Conservation (phyloP, 2,329 filamentous ascomycete genomes). For the Myriosclerotinia curreyana region DNA sequence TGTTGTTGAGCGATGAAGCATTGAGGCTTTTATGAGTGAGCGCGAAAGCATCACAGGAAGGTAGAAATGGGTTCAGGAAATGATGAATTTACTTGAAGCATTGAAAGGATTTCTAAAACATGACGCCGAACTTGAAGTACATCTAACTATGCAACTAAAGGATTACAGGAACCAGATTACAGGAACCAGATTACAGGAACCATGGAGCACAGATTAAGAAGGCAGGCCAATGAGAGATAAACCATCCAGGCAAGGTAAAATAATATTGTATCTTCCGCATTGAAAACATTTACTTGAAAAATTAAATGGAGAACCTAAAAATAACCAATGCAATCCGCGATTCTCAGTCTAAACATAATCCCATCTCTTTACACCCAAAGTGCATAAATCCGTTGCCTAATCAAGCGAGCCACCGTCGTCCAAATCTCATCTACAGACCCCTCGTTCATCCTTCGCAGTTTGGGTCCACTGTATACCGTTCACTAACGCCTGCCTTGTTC, state of each 20-base stretch:
- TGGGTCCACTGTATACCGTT: neutral
- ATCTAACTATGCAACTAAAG: no score
- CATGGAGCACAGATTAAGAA: no score
- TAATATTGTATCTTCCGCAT: neutral
- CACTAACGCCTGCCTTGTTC: slow-evolving; percentile 3
- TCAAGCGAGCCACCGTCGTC: neutral
- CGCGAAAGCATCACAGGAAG: no score
- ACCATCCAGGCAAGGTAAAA: neutral
- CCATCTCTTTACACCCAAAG: neutral
- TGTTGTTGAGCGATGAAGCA: no score
- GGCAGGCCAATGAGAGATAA: neutral
- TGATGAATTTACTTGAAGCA: no score
- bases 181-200: no score
- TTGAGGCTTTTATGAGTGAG: no score
- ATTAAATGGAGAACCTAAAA: neutral
- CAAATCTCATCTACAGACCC: slow-evolving; percentile 5
- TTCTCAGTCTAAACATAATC: slow-evolving; percentile 3
- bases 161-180: no score
- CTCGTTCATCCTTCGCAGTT: neutral
- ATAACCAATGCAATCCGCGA: neutral
- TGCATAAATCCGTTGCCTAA: neutral
- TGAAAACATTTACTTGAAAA: slow-evolving; percentile 3
- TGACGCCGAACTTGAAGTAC: no score
- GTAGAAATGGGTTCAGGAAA: no score
- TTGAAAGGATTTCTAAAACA: no score